Percentiles rank a stretch among this genome's conserved stretches.
phyloP scores from a whole-genome alignment of 2,329 filamentous ascomycete genomes.

The Colletotrichum incanum region DNA sequence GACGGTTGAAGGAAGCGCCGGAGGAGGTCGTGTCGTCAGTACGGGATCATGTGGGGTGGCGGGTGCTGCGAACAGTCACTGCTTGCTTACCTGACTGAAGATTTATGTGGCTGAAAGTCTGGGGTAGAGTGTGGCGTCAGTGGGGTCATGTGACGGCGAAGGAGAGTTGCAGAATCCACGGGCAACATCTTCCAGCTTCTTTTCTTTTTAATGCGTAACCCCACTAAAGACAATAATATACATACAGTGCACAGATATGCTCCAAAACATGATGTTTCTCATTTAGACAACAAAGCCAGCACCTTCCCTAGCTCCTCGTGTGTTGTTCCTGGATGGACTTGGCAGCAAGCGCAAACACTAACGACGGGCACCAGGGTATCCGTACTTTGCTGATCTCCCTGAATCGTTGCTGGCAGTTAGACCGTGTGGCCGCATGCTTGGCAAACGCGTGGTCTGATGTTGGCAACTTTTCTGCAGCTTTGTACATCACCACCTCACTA shows the following conservation, averaged over 20 bases:
- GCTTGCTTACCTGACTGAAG: not conserved
- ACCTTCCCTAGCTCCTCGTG: conserved; percentile 5
- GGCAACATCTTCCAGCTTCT: conserved; percentile 17
- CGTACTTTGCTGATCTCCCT: conserved; percentile 16
- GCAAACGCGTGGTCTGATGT: conserved; percentile 37
- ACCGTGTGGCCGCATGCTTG: conserved; percentile 19
- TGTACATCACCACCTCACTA: not conserved
- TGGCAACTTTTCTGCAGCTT: not conserved
- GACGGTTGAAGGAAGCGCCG: conserved; percentile 7
- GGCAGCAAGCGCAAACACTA: conserved; percentile 28
- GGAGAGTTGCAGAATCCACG: conserved; percentile 2
- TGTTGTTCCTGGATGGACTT: conserved; percentile 19
- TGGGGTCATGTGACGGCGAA: conserved; percentile 28
- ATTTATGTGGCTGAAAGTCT: conserved; percentile 21
- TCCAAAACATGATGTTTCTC: not conserved
- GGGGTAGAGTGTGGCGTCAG: conserved; percentile 34
- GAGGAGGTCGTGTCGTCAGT: conserved; percentile 38
- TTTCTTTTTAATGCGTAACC: not conserved
- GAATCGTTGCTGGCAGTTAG: not conserved
- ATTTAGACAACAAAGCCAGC: not conserved
- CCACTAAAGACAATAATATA: not conserved
- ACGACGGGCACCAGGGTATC: conserved; percentile 15
- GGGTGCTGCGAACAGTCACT: conserved; percentile 33
- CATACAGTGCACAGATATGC: rapidly evolving
- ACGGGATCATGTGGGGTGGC: conserved; percentile 39